These are phyloP conservation scores for Saturnispora quitensis DNA, from an alignment of 805 yeast genomes.

Conservation along the genomic window DNA sequence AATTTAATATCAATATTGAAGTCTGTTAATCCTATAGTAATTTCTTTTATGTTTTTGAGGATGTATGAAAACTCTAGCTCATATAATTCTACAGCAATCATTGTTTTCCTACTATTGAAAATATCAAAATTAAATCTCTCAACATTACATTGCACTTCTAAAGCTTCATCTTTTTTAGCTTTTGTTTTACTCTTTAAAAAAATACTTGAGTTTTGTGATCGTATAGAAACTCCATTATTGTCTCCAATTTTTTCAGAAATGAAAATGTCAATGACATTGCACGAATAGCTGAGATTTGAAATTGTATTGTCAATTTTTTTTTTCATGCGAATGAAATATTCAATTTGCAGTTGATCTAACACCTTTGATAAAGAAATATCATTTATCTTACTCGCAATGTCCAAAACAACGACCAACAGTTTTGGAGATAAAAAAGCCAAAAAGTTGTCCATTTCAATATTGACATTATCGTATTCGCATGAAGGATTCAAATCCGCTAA, in stretches of 20 bases:
- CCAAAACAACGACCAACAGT: conserved; percentile 12
- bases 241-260: conserved; percentile 1
- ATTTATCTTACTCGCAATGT: conserved; percentile 31
- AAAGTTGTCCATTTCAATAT: conserved; percentile 46
- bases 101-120: not conserved
- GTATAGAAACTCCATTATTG: conserved; percentile 3
- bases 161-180: conserved; percentile 34
- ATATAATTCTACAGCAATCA: not conserved
- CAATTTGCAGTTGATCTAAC: conserved; percentile 58
- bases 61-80: not conserved
- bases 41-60: not conserved
- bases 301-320: conserved; percentile 24
- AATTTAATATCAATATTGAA: conserved; percentile 3
- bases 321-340: conserved; percentile 32
- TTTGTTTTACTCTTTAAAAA: conserved; percentile 17
- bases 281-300: conserved; percentile 1
- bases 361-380: conserved; percentile 36
- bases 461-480: conserved; percentile 44
- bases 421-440: conserved; percentile 39
- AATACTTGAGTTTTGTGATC: not conserved
- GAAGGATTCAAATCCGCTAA: conserved; percentile 27
- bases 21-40: not conserved
- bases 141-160: conserved; percentile 16
- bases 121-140: conserved; percentile 3
- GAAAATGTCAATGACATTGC: conserved; percentile 5